A percentile compares a stretch with the other conserved stretches of the same genome.
Conservation (phyloP, 2,329 filamentous ascomycete species). For the Ascochyta rabiei region DNA sequence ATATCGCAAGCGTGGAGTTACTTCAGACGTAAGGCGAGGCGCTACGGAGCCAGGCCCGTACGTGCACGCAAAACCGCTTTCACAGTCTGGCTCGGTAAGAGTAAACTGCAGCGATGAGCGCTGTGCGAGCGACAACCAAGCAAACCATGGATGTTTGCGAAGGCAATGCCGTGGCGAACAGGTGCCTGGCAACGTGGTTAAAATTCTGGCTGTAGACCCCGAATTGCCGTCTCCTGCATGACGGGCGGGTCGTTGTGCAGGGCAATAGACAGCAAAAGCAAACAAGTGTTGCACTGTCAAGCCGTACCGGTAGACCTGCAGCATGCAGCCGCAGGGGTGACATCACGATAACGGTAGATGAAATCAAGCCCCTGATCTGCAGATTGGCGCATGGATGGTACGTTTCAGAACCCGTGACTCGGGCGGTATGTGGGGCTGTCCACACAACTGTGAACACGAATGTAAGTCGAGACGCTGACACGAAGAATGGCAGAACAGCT, state of each 20-base stretch:
- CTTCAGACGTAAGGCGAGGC: not conserved
- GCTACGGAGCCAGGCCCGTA: not conserved
- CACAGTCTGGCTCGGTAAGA: not conserved
- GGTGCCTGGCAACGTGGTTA: not conserved
- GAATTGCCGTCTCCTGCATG: no score
- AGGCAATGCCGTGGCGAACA: not conserved
- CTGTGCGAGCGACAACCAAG: not conserved
- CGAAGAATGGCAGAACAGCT: not conserved
- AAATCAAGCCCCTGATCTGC: constrained; percentile 14
- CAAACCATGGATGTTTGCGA: not conserved
- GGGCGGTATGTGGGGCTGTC: constrained; percentile 5
- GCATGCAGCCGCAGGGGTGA: constrained; percentile 10
- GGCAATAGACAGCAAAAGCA: not conserved
- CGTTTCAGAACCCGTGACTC: constrained; percentile 10
- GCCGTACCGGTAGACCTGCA: not conserved
- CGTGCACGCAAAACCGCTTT: not conserved
- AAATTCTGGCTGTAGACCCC: no score
- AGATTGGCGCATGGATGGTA: constrained; percentile 1
- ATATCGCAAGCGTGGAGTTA: constrained; percentile 9
- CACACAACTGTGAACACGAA: constrained; percentile 16
- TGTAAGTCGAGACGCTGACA: not conserved
- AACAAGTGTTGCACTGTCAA: not conserved
- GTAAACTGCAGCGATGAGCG: not conserved
- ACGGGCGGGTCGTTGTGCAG: not conserved
- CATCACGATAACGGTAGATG: constrained; percentile 4